phyloP scores from a whole-genome alignment of 768 basidiomycete genomes.

The Rhizopogon sp. region DNA sequence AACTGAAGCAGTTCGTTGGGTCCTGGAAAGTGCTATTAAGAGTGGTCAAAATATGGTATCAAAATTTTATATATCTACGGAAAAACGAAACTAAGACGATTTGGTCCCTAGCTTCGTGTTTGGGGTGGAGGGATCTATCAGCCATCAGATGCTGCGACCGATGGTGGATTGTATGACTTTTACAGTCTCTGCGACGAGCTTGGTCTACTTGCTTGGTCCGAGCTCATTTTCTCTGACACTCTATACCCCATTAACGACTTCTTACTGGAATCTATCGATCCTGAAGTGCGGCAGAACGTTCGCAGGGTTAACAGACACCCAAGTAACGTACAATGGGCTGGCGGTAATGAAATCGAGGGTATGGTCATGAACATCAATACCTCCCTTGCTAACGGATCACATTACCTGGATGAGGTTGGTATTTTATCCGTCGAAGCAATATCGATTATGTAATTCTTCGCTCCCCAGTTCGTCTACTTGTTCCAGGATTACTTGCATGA shows the following conservation, averaged over 20 bases:
- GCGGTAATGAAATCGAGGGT: slow-evolving; percentile 57
- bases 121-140: slow-evolving; percentile 58
- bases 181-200: slow-evolving; percentile 56
- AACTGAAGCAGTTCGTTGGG: slow-evolving; percentile 47
- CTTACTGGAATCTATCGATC: slow-evolving; percentile 43
- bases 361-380: slow-evolving; percentile 37
- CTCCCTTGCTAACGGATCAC: slow-evolving; percentile 36
- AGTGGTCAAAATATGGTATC: slow-evolving; percentile 57
- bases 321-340: slow-evolving; percentile 56
- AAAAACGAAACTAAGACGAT: neutral
- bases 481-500: slow-evolving; percentile 50
- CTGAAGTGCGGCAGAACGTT: slow-evolving; percentile 55
- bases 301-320: slow-evolving; percentile 51
- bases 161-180: slow-evolving; percentile 48
- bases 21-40: slow-evolving; percentile 48
- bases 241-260: slow-evolving; percentile 53
- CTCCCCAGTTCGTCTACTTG: slow-evolving; percentile 38
- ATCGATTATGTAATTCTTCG: neutral
- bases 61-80: slow-evolving; percentile 5
- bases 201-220: slow-evolving; percentile 58
- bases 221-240: slow-evolving; percentile 55
- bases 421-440: neutral
- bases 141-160: slow-evolving; percentile 34
- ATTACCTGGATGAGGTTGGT: slow-evolving; percentile 45
- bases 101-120: slow-evolving; percentile 39